Base-by-base conservation (phyloP, 345 rosid genomes). In the Arabis alpina region DNA sequence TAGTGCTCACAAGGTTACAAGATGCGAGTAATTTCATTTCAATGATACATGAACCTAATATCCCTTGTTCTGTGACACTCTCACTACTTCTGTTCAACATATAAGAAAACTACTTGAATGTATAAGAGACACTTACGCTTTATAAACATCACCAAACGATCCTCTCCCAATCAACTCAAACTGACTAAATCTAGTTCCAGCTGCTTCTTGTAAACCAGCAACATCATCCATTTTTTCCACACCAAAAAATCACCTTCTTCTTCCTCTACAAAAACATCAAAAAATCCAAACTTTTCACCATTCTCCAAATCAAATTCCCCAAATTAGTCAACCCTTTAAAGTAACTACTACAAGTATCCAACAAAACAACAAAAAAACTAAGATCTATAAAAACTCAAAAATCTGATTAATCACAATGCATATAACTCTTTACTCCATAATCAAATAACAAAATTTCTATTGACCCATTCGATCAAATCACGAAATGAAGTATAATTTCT, bases 131-230 rank as follows among this genome's bases (percentile, higher is more conserved):
- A 86, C 91, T 81, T 81, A 94, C 99, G 95, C 99, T 87, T 91
- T 94, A 80, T 91, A 94, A 63, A 94, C 99, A 50, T 94, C 99
- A 1, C 99, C 99, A 42, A 94, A 94, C 1, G 99, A 94, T 61
- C 99, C 99, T 85, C 92, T 84, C 8, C 99, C 99, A 4, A 94
- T 94, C 76, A 91, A 83, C 85, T 94, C 95, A 62, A 82, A 76
- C 40, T 90, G 87, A 76, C 82, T 86, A 81, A 94, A 94, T 79
- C 96, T 85, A 60, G 81, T 56, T 66, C 91, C 93, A 0, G 96
- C 84, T 2, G 97, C 97, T 81, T 91, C 97, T 41, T 75, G 77
- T 66, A 93, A 80, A 49, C 91, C 97, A 19, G 81, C 85, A 68
- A 85, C 82, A 80, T 91, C 99, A 61, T 82, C 93, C 99, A 91